These are phyloP conservation scores for Claviceps paspali DNA, from an alignment of 2,329 filamentous ascomycete species.

Conservation along the genomic window DNA sequence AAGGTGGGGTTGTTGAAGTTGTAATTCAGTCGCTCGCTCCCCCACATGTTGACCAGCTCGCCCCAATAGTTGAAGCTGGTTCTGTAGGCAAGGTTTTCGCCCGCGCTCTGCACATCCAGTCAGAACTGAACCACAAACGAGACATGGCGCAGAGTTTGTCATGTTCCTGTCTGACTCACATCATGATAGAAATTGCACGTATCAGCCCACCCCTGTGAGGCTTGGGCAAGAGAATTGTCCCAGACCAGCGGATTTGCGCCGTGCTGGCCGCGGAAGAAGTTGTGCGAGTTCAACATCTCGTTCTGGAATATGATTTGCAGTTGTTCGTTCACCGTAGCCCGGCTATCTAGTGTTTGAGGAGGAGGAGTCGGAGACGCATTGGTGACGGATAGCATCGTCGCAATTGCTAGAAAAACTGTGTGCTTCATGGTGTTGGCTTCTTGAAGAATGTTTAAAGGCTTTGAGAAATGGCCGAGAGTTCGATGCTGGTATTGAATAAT, in stretches of 20 bases:
- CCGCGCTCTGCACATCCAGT: neutral
- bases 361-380: neutral
- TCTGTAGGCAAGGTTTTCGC: slow-evolving; percentile 3
- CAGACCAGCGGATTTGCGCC: neutral
- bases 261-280: slow-evolving; percentile 2
- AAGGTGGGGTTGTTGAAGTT: slow-evolving; percentile 1
- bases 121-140: neutral
- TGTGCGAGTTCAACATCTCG: slow-evolving; percentile 2
- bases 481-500: no score
- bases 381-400: neutral
- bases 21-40: neutral
- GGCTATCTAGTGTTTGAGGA: no score
- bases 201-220: neutral
- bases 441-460: no score
- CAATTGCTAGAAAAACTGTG: neutral
- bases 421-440: neutral
- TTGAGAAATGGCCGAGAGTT: no score
- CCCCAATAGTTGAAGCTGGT: neutral
- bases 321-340: no score
- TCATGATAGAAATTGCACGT: slow-evolving; percentile 1
- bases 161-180: neutral
- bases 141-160: accelerated
- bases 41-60: slow-evolving; percentile 3
- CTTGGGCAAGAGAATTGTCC: neutral
- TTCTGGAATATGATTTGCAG: no score